A percentile compares a stretch with the other conserved stretches of the same genome.
These are phyloP conservation scores for Neurospora sp. DNA, from an alignment of 2,329 filamentous ascomycete species.

Conservation along the genomic window DNA sequence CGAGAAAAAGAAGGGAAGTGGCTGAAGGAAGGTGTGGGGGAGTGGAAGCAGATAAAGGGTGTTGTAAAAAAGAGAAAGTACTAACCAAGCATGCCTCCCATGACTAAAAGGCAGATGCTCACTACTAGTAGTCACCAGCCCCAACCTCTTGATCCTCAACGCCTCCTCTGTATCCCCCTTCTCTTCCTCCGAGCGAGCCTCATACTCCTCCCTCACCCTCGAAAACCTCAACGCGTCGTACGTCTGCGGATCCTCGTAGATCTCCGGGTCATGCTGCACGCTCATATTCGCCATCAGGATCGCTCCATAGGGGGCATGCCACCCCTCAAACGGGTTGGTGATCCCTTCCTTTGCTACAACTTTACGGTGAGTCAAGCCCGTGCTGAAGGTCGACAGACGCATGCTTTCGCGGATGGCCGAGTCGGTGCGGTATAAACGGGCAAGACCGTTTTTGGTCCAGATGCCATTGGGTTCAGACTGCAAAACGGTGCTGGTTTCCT, in stretches of 20 bases:
- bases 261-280: constrained; percentile 35
- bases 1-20: no score
- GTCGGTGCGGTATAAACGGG: constrained; percentile 35
- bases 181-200: no score
- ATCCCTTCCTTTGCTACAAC: constrained; percentile 30
- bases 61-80: no score
- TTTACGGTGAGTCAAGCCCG: constrained; percentile 36
- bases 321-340: constrained; percentile 30
- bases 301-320: constrained; percentile 34
- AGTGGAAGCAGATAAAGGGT: no score
- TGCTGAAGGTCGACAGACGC: constrained; percentile 36
- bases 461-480: constrained; percentile 24
- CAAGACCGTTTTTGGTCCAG: constrained; percentile 38
- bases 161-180: constrained; percentile 22
- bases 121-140: constrained; percentile 44
- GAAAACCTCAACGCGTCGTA: constrained; percentile 44
- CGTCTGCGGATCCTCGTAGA: constrained; percentile 30
- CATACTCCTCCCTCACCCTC: constrained; percentile 29
- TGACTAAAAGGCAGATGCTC: constrained; percentile 46
- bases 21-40: no score
- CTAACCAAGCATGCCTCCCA: constrained; percentile 41
- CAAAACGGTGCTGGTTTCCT: constrained; percentile 29
- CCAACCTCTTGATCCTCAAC: constrained; percentile 30
- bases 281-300: constrained; percentile 34
- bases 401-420: constrained; percentile 45